phyloP scores from a whole-genome alignment of 2,329 filamentous ascomycete species.

The Verticillium nubilum region DNA sequence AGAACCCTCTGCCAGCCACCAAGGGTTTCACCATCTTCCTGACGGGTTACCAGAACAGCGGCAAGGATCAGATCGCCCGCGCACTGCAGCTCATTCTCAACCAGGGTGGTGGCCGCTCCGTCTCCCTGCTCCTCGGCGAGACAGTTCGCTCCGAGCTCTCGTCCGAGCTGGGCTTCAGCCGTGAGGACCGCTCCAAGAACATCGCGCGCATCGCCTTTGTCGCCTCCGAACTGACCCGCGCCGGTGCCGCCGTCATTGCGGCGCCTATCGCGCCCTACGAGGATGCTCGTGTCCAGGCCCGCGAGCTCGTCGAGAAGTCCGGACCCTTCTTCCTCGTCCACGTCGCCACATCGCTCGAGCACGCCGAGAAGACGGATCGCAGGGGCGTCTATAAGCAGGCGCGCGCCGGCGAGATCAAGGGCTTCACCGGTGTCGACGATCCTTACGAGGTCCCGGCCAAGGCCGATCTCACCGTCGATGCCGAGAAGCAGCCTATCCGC shows the following conservation, averaged over 20 bases:
- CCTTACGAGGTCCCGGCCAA: slow-evolving; percentile 84
- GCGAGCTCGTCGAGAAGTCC: slow-evolving; percentile 79
- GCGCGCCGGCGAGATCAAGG: slow-evolving; percentile 86
- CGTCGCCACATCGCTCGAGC: slow-evolving; percentile 86
- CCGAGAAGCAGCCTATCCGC: slow-evolving; percentile 80
- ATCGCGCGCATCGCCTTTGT: slow-evolving; percentile 96
- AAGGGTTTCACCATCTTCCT: slow-evolving; percentile 99
- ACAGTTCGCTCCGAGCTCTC: slow-evolving; percentile 91
- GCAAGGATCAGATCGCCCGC: slow-evolving; percentile 94
- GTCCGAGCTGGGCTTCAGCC: slow-evolving; percentile 90
- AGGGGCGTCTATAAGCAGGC: slow-evolving; percentile 83
- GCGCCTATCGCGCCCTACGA: slow-evolving; percentile 95
- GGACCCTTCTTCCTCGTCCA: slow-evolving; percentile 94
- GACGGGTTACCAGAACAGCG: slow-evolving; percentile 92
- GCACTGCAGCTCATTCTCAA: slow-evolving; percentile 96
- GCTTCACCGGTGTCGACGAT: slow-evolving; percentile 97
- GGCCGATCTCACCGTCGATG: slow-evolving; percentile 78
- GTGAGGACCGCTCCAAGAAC: slow-evolving; percentile 89
- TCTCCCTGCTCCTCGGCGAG: slow-evolving; percentile 91
- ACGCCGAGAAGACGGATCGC: slow-evolving; percentile 93
- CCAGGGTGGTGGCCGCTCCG: slow-evolving; percentile 92
- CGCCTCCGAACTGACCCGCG: slow-evolving; percentile 85
- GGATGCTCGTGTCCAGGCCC: slow-evolving; percentile 66
- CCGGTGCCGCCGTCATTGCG: slow-evolving; percentile 91
- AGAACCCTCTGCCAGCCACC: slow-evolving; percentile 81